Evolutionary conservation across 306 rosid genomes (phyloP).

Genomic region (Rosa persica): DNA sequence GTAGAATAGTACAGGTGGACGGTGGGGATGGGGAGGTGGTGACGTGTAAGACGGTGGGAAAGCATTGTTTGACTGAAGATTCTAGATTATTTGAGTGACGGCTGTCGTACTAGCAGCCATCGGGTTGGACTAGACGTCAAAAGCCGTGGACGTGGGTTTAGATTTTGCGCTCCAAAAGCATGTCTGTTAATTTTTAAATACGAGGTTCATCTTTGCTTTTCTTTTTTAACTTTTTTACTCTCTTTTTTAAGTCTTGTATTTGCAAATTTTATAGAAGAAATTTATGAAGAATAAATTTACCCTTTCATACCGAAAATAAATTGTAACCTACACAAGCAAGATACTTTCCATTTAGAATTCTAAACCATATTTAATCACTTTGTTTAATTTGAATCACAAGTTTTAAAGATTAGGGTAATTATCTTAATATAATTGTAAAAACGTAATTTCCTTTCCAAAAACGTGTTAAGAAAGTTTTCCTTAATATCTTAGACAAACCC

Average conservation of each 20-base stretch:
- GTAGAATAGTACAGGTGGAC: background rate
- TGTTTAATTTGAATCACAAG: background rate
- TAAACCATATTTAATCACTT: background rate
- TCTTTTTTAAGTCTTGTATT: background rate
- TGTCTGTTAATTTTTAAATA: background rate
- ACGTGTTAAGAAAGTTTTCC: background rate
- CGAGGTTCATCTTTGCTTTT: no score
- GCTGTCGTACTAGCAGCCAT: background rate
- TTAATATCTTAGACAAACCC: background rate
- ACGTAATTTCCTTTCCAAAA: background rate
- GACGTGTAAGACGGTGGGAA: background rate
- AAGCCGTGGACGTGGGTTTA: background rate
- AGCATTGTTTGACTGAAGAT: constrained; percentile 14
- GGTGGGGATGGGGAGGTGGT: background rate
- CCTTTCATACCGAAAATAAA: background rate
- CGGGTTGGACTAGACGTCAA: background rate
- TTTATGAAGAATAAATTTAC: background rate
- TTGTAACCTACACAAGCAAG: background rate
- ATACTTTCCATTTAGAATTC: background rate
- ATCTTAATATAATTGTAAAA: background rate
- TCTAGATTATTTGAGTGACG: constrained; percentile 5
- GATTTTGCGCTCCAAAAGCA: background rate
- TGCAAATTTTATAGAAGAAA: background rate
- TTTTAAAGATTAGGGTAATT: background rate
- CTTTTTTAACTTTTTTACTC: background rate